phyloP scores from a whole-genome alignment of 306 rosid genomes.

The Mimosa bimucronata region DNA sequence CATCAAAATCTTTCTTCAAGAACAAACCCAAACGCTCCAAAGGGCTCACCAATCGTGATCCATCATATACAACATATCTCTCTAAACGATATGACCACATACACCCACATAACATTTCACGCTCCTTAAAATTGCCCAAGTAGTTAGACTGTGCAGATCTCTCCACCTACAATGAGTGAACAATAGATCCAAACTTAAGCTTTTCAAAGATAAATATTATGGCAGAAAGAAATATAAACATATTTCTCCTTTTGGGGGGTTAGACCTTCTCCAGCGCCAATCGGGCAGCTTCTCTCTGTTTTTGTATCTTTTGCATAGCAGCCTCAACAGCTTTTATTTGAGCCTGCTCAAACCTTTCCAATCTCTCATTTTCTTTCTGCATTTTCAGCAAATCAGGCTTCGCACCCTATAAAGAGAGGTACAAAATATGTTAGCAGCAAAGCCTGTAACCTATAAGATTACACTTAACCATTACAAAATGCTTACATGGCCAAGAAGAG shows the following conservation, averaged over 20 bases:
- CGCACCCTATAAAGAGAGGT: conserved; percentile 48
- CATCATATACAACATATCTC: neutral
- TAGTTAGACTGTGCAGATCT: conserved; percentile 50
- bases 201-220: neutral
- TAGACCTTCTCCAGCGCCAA: conserved; percentile 56
- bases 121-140: conserved; percentile 48
- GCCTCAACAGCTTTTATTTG: conserved; percentile 57
- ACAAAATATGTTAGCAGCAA: neutral
- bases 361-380: conserved; percentile 56
- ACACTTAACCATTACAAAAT: neutral
- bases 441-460: neutral
- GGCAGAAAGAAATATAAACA: neutral
- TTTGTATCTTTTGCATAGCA: conserved; percentile 47
- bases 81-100: conserved; percentile 1
- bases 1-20: conserved; percentile 51
- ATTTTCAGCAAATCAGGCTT: conserved; percentile 51
- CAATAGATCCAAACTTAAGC: neutral
- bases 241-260: no score
- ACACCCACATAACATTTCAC: conserved; percentile 52
- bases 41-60: conserved; percentile 29
- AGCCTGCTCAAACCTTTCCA: conserved; percentile 63
- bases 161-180: conserved; percentile 47
- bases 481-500: conserved; percentile 59
- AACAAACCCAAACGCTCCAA: conserved; percentile 60
- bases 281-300: conserved; percentile 69